These are phyloP conservation scores for Ceriops zippeliana DNA, from an alignment of 345 rosid genomes.

Conservation along the genomic window DNA sequence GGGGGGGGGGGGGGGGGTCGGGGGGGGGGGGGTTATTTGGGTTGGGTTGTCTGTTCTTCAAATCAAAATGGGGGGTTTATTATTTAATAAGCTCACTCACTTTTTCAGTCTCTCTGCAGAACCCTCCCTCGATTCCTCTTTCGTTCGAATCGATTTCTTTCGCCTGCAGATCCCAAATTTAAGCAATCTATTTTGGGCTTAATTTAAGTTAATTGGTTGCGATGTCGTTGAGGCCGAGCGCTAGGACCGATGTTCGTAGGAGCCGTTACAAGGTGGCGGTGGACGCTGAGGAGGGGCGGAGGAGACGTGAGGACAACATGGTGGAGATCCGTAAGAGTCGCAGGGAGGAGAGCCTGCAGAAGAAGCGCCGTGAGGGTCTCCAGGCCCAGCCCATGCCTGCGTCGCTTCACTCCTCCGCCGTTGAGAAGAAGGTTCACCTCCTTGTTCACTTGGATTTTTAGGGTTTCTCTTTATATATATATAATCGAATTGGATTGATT, in stretches of 20 bases:
- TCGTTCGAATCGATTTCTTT: not conserved
- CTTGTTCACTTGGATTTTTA: not conserved
- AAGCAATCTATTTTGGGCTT: not conserved
- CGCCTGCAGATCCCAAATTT: not conserved
- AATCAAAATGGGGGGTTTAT: too few relatives aligned
- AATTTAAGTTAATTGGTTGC: not conserved
- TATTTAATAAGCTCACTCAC: not conserved
- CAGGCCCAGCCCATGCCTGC: conserved; percentile 49
- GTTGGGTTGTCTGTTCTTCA: not conserved
- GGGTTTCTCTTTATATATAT: not conserved
- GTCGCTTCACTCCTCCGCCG: conserved; percentile 38
- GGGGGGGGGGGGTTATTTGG: too few relatives aligned
- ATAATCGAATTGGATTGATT: not conserved
- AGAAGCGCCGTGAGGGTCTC: conserved; percentile 84
- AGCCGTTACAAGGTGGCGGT: conserved; percentile 80
- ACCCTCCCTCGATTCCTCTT: not conserved
- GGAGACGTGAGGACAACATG: conserved; percentile 89
- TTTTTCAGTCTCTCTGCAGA: not conserved
- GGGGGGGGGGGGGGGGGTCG: too few relatives aligned
- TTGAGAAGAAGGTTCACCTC: conserved; percentile 60
- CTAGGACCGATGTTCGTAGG: conserved; percentile 68
- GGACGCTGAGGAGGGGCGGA: conserved; percentile 79
- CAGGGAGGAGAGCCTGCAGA: conserved; percentile 80
- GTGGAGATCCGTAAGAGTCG: conserved; percentile 89
- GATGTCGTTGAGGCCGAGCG: conserved; percentile 80